phyloP scores from a whole-genome alignment of 768 basidiomycete species.

The Exsudoporus frostii region DNA sequence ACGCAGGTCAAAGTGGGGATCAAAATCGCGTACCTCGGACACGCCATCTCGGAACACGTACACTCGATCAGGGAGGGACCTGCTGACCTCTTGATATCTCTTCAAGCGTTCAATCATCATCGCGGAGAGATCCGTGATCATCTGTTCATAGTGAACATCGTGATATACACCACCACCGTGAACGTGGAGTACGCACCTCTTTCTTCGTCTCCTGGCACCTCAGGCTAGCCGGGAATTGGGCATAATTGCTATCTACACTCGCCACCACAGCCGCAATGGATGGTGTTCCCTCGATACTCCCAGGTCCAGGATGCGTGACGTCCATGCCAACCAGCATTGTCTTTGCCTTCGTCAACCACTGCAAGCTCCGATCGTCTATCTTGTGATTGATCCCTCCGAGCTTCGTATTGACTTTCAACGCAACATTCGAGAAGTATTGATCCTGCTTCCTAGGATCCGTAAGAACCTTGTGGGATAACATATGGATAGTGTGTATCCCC shows the following conservation, averaged over 20 bases:
- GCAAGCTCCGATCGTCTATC: conserved; percentile 54
- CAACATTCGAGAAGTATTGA: conserved; percentile 81
- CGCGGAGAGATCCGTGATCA: conserved; percentile 58
- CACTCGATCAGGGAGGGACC: conserved; percentile 60
- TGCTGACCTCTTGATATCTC: conserved; percentile 54
- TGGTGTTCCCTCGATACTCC: conserved; percentile 65
- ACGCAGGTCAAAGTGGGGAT: neutral
- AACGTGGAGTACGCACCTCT: conserved; percentile 18
- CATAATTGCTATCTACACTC: conserved; percentile 64
- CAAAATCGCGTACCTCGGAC: conserved; percentile 54
- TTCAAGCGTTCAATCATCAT: conserved; percentile 74
- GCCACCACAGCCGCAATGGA: conserved; percentile 84
- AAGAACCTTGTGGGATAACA: conserved; percentile 62
- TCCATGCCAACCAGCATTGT: conserved; percentile 89
- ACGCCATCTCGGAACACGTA: conserved; percentile 80
- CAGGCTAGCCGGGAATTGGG: conserved; percentile 76
- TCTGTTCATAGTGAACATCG: conserved; percentile 40
- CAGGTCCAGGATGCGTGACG: conserved; percentile 76
- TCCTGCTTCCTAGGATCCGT: conserved; percentile 55
- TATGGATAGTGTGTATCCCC: conserved; percentile 75
- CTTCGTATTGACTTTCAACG: conserved; percentile 80
- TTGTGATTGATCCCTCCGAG: conserved; percentile 80
- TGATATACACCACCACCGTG: neutral
- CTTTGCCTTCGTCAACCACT: conserved; percentile 60
- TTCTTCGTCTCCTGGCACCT: conserved; percentile 50